These are phyloP conservation scores for Umbellularia californica DNA, from an alignment of 164 flowering plant genomes.

Conservation along the genomic window DNA sequence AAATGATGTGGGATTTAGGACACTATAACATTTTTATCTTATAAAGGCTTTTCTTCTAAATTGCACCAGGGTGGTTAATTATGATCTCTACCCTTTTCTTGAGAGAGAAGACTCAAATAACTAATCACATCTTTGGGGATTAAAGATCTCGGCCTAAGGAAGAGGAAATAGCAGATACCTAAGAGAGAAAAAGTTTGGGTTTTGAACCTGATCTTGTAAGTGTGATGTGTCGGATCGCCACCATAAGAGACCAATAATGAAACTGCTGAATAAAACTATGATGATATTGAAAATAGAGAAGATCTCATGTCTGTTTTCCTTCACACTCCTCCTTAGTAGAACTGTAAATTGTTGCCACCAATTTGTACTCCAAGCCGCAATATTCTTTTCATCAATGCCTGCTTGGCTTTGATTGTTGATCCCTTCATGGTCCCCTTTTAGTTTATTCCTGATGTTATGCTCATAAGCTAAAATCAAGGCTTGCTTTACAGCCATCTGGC, in stretches of 20 bases:
- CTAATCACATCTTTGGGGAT: too few species aligned
- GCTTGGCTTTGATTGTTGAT: background rate
- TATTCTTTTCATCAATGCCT: constrained; percentile 10
- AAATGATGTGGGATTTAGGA: too few species aligned
- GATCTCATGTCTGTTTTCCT: constrained; percentile 10
- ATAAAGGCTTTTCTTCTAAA: too few species aligned
- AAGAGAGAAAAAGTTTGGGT: background rate
- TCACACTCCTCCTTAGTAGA: constrained; percentile 6
- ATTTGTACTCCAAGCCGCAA: constrained; percentile 35
- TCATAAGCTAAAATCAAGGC: background rate
- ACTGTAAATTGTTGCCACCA: constrained; percentile 19
- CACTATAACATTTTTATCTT: too few species aligned
- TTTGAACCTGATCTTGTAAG: constrained; percentile 29
- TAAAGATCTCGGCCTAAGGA: too few species aligned
- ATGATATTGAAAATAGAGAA: constrained; percentile 6
- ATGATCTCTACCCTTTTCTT: too few species aligned
- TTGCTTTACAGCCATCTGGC: constrained; percentile 1
- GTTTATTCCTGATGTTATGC: background rate
- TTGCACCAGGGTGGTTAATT: too few species aligned
- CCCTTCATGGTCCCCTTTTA: background rate
- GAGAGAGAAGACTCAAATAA: too few species aligned
- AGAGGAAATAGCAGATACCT: background rate
- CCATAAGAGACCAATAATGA: constrained; percentile 9
- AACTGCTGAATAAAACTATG: constrained; percentile 2
- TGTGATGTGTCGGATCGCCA: constrained; percentile 20